A percentile compares a stretch with the other conserved stretches of the same genome.
Evolutionary conservation across 2,329 filamentous ascomycete species (phyloP).

Genomic region (Scytalidium sp.): DNA sequence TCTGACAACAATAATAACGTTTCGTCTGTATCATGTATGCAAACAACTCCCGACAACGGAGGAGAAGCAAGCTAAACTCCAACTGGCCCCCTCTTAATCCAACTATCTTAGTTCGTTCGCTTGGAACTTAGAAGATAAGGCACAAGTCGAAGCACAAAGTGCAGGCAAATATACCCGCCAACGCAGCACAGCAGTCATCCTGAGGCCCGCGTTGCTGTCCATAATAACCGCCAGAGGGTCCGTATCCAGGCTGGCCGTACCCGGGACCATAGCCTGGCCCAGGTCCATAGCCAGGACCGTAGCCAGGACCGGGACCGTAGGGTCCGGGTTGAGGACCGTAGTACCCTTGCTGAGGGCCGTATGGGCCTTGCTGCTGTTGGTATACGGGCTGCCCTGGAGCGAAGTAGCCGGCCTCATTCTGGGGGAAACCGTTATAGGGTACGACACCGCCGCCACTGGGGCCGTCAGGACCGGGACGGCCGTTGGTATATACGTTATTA

Average conservation of each 20-base stretch:
- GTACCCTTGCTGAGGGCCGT: too few species aligned
- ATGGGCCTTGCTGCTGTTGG: too few species aligned
- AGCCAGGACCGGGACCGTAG: background rate
- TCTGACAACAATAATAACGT: too few species aligned
- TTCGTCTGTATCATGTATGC: too few species aligned
- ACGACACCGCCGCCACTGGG: too few species aligned
- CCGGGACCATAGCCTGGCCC: background rate
- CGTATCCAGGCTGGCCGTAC: background rate
- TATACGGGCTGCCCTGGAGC: background rate
- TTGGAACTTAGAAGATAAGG: background rate
- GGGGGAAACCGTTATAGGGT: background rate
- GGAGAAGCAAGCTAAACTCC: too few species aligned
- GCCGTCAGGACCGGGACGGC: too few species aligned
- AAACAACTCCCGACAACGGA: too few species aligned
- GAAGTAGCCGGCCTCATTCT: background rate
- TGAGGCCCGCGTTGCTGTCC: background rate
- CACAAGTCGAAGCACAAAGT: background rate
- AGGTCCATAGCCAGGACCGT: background rate
- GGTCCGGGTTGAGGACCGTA: too few species aligned
- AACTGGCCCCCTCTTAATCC: too few species aligned
- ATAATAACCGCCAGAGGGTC: background rate
- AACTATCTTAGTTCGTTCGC: too few species aligned
- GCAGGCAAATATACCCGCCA: background rate
- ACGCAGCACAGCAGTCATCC: background rate
- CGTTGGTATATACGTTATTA: background rate